Evolutionary conservation across 495 filamentous ascomycete species (phyloP).

Genomic region (Neurospora sp.): DNA sequence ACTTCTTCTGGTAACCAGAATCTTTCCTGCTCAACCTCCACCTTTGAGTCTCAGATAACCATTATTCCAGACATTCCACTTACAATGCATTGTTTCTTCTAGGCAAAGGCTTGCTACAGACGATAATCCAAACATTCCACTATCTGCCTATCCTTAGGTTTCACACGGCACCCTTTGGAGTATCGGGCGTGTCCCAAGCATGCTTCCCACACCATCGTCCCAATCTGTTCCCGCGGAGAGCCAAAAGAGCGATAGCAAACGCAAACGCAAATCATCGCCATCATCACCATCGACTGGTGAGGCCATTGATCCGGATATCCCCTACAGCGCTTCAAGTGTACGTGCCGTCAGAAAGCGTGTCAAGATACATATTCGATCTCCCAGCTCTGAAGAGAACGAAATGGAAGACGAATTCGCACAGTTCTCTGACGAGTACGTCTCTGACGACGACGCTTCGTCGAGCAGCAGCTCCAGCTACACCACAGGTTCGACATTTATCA

Average conservation of each 20-base stretch:
- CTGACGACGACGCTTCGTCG: background rate
- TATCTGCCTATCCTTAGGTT: background rate
- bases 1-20: background rate
- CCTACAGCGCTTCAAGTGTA: background rate
- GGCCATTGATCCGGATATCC: background rate
- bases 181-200: background rate
- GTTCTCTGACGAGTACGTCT: background rate
- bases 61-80: background rate
- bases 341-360: background rate
- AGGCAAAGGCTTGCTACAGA: background rate
- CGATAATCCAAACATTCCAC: background rate
- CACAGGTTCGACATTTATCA: background rate
- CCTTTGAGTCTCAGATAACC: background rate
- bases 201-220: background rate
- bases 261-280: background rate
- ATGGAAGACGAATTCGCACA: background rate
- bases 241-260: background rate
- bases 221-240: background rate
- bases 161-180: background rate
- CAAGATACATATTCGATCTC: background rate
- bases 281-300: background rate
- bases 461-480: background rate
- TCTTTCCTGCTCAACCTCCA: background rate
- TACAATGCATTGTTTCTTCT: background rate
- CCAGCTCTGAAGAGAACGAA: background rate